Base-by-base conservation (phyloP, 495 filamentous ascomycete genomes). In the Hypoxylon fuscum region DNA sequence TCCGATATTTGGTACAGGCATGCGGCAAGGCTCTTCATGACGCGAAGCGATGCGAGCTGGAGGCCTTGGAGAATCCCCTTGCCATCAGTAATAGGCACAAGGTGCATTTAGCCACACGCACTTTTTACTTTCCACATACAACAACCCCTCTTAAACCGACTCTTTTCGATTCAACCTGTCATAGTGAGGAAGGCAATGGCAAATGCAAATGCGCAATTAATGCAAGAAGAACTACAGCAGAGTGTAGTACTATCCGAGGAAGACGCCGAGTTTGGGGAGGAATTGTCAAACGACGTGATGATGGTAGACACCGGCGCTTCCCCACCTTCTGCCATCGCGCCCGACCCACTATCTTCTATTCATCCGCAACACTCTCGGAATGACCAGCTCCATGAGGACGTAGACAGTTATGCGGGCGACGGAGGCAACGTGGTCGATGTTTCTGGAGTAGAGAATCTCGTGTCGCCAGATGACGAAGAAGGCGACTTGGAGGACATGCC, bases 181-280 rank as follows among this genome's bases (percentile, higher is more conserved):
- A 14, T 22, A 34, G 47, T 25, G 1, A 37, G 31, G 27, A 53
- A 58, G 44, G 69, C 52, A 18, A 82, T 82, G 79, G 73, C 78
- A 18, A 76, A 76, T 27, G 73, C 78, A 18, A 76, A 76, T 27
- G 74, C 78, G 37, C 79, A 80, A 52, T 72, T 80, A 38, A 81
- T 78, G 77, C 75, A 80, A 67, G 79, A 82, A 43, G 74, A 80
- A 62, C 64, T 81, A 46, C 79, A 82, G 51, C 78, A 80, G 47
- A 81, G 78, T 50, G 77, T 75, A 34, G 64, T 80, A 53, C 68
- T 75, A 49, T 79, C 77, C 4, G 77, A 79, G 63, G 75, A 72
- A 34, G 75, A 77, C 17, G 70, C 68, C 29, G 71, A 76, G 32
- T 66, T 68, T 45, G 76, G 72, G 29, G 73, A 69, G 3, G 67